Conservation (phyloP, 768 basidiomycete species). For the Kwoniella sp. region DNA sequence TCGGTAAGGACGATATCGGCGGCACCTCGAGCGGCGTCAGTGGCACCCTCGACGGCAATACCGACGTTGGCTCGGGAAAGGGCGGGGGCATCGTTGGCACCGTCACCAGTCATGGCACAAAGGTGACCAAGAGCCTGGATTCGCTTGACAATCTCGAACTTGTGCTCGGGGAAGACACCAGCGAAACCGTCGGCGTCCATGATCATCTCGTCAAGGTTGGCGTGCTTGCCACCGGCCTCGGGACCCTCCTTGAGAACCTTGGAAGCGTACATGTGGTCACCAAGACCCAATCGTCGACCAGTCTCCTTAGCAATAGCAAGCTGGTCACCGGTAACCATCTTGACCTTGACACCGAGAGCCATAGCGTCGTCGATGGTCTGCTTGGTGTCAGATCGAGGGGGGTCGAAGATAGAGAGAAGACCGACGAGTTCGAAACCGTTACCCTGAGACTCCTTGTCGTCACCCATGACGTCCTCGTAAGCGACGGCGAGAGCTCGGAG, state of each 20-base stretch:
- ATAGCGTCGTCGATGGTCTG: slow-evolving; percentile 97
- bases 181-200: slow-evolving; percentile 99
- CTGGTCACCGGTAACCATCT: slow-evolving; percentile 99
- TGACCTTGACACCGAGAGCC: slow-evolving; percentile 93
- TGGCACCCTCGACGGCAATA: slow-evolving; percentile 99
- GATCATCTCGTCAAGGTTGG: slow-evolving; percentile 92
- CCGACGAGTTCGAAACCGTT: slow-evolving; percentile 97
- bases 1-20: slow-evolving; percentile 98
- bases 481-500: slow-evolving; percentile 96
- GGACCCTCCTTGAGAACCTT: slow-evolving; percentile 99
- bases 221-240: slow-evolving; percentile 78
- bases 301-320: slow-evolving; percentile 99
- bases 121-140: slow-evolving; percentile 93
- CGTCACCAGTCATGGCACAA: slow-evolving; percentile 99
- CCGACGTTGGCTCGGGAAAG: slow-evolving; percentile 98
- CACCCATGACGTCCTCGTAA: slow-evolving; percentile 84
- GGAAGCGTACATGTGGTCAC: slow-evolving; percentile 99
- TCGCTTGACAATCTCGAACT: slow-evolving; percentile 99
- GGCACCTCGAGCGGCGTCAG: slow-evolving; percentile 96
- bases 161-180: slow-evolving; percentile 99
- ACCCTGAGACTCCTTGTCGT: slow-evolving; percentile 80
- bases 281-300: slow-evolving; percentile 93
- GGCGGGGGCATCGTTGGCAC: slow-evolving; percentile 98
- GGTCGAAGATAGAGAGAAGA: slow-evolving; percentile 95
- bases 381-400: slow-evolving; percentile 96